A percentile compares a stretch with the other conserved stretches of the same genome.
Evolutionary conservation across 305 asterid genomes (phyloP).

Genomic region (Solanum chacoense): DNA sequence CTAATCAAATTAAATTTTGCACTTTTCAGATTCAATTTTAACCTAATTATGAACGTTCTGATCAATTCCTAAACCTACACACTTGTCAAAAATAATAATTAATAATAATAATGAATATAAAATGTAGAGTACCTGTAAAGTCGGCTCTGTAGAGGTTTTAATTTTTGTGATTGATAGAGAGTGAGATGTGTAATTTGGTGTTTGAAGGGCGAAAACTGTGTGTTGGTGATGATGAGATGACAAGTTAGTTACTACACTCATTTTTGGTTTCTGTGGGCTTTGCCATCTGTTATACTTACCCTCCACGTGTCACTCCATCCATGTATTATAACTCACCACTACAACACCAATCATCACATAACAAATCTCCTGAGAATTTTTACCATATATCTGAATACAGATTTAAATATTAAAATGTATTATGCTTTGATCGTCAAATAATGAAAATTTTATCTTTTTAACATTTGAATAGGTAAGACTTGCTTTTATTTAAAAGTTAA

Average conservation of each 20-base stretch:
- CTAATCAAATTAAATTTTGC: background rate
- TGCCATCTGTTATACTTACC: background rate
- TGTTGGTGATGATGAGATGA: background rate
- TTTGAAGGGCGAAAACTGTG: background rate
- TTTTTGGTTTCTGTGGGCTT: background rate
- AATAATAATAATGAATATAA: background rate
- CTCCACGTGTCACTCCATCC: background rate
- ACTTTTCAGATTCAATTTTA: background rate
- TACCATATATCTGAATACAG: background rate
- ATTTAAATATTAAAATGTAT: background rate
- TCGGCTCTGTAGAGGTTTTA: background rate
- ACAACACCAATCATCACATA: background rate
- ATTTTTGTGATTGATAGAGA: background rate
- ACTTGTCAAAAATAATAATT: background rate
- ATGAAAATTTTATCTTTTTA: too few species aligned
- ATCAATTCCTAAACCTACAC: background rate
- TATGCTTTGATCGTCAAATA: accelerated
- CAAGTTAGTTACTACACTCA: background rate
- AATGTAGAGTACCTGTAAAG: background rate
- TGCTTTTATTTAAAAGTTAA: too few species aligned
- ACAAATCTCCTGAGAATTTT: background rate
- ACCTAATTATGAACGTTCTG: background rate
- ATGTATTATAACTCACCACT: background rate
- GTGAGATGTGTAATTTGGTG: background rate
- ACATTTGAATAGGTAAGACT: background rate